These are phyloP conservation scores for Candida tetrigidarum DNA, from an alignment of 1,139 yeast species.

Conservation along the genomic window DNA sequence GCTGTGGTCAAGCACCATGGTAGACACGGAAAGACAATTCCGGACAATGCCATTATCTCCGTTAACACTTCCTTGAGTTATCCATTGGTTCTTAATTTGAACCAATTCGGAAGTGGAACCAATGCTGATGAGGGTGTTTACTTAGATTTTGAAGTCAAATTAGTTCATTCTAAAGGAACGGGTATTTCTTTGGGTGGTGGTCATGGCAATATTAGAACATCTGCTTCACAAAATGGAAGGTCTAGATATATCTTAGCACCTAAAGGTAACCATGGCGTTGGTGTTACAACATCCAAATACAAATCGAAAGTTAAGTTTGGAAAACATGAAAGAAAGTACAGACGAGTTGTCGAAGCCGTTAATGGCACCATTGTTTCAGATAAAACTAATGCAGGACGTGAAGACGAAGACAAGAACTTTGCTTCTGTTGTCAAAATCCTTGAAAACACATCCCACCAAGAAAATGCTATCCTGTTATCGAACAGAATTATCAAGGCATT, in stretches of 20 bases:
- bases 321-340: slow-evolving; percentile 29
- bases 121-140: slow-evolving; percentile 19
- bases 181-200: slow-evolving; percentile 24
- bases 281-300: slow-evolving; percentile 43
- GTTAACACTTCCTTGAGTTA: slow-evolving; percentile 22
- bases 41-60: slow-evolving; percentile 20
- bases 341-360: slow-evolving; percentile 45
- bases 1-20: neutral
- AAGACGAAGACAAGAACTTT: slow-evolving; percentile 41
- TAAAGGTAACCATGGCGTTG: slow-evolving; percentile 56
- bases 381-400: neutral
- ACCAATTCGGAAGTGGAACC: slow-evolving; percentile 13
- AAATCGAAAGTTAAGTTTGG: slow-evolving; percentile 28
- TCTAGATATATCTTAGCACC: slow-evolving; percentile 50
- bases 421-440: neutral
- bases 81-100: slow-evolving; percentile 26
- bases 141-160: slow-evolving; percentile 23
- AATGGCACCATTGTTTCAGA: slow-evolving; percentile 34
- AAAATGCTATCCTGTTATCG: neutral
- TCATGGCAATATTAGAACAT: slow-evolving; percentile 21
- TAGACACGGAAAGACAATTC: neutral
- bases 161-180: slow-evolving; percentile 21
- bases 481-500: neutral
- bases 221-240: slow-evolving; percentile 47
- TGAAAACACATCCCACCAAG: neutral